Conservation (phyloP, 768 basidiomycete species). For the Boletus subcaerulescens region DNA sequence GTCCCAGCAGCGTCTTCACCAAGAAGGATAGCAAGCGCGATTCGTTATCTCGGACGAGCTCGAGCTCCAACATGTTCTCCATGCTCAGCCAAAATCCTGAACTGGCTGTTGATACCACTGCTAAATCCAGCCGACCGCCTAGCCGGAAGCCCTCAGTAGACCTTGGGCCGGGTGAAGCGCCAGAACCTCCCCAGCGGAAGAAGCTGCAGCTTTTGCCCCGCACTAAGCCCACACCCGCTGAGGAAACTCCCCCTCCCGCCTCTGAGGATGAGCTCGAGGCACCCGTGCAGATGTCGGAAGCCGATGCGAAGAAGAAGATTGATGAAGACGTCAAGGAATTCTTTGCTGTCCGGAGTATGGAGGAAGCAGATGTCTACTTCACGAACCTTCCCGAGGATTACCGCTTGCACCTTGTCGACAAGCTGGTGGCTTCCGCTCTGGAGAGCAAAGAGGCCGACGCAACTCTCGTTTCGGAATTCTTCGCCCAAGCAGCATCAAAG, state of each 20-base stretch:
- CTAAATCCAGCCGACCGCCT: slow-evolving; percentile 51
- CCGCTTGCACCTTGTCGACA: slow-evolving; percentile 67
- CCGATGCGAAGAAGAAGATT: slow-evolving; percentile 71
- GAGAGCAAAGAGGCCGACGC: slow-evolving; percentile 83
- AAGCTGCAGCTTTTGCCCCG: slow-evolving; percentile 76
- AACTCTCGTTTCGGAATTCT: slow-evolving; percentile 72
- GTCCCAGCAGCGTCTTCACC: slow-evolving; percentile 81
- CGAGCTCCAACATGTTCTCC: slow-evolving; percentile 83
- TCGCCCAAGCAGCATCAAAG: slow-evolving; percentile 59
- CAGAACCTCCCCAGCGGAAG: slow-evolving; percentile 58
- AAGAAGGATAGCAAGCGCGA: slow-evolving; percentile 71
- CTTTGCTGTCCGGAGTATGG: slow-evolving; percentile 77
- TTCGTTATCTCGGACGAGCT: slow-evolving; percentile 75
- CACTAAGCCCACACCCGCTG: slow-evolving; percentile 56
- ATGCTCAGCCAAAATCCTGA: slow-evolving; percentile 70
- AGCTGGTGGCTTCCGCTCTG: slow-evolving; percentile 68
- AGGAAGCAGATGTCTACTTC: slow-evolving; percentile 89
- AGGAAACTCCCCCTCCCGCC: slow-evolving; percentile 42
- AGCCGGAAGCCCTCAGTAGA: slow-evolving; percentile 54
- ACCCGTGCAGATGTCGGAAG: slow-evolving; percentile 54
- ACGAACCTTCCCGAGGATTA: slow-evolving; percentile 62
- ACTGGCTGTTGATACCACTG: slow-evolving; percentile 47
- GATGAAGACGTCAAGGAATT: slow-evolving; percentile 83
- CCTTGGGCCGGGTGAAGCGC: slow-evolving; percentile 41
- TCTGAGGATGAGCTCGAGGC: slow-evolving; percentile 51